Evolutionary conservation across 352 stramenopile genomes (phyloP), one percentile per base, ranked within the genome.

Genomic region (Globisporangium okanoganense): DNA sequence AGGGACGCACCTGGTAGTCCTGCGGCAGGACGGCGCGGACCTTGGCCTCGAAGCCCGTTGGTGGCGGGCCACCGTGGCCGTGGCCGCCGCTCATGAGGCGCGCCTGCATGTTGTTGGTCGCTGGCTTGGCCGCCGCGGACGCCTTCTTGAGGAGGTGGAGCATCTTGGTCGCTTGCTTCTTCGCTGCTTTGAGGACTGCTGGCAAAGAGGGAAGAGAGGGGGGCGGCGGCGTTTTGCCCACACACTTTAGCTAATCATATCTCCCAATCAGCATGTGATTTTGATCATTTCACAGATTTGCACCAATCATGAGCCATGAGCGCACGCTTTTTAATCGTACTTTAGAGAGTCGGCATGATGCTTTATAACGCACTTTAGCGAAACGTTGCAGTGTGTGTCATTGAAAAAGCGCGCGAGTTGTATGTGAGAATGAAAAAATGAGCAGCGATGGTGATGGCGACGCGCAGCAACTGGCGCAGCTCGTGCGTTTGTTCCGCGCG

Each of bases 1-100:
- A 24, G 43, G 1, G 1, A 61, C 76, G 65, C 74, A 95, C 86
- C 71, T 95, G 82, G 77, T 95, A 90, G 73, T 95, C 82, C 64
- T 95, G 56, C 40, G 86, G 86, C 62, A 95, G 75, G 59, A 90
- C 83, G 48, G 80, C 76, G 78, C 86, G 86, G 67, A 95, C 85
- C 70, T 91, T 89, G 61, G 84, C 86, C 76, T 95, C 86, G 27
- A 95, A 81, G 45, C 84, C 86, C 64, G 76, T 92, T 49, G 62
- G 78, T 44, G 79, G 75, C 51, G 69, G 86, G 59, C 61, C 81
- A 64, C 56, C 73, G 66, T 87, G 75, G 35, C 73, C 81, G 65
- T 88, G 79, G 61, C 73, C 73, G 62, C 72, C 73, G 61, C 79
- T 87, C 86, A 94, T 93, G 56, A 88, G 65, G 58, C 84, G 84